A percentile compares a stretch with the other conserved stretches of the same genome.
These are phyloP conservation scores for Entrophospora sp. DNA, from an alignment of 192 early-diverging fungal genomes.

Conservation along the genomic window DNA sequence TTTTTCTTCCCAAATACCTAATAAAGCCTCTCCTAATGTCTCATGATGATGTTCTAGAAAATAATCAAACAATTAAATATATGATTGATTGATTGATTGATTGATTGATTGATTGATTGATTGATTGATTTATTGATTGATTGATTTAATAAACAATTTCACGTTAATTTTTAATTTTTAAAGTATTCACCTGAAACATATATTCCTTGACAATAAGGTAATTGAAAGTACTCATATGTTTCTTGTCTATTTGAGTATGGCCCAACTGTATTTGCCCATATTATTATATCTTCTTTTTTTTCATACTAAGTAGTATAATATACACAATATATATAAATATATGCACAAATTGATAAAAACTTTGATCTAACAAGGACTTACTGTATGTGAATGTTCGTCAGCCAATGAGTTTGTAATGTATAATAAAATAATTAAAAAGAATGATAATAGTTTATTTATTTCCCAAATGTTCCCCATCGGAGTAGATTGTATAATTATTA, in stretches of 20 bases:
- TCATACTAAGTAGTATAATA: conserved; percentile 36
- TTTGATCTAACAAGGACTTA: conserved; percentile 13
- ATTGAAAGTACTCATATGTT: conserved; percentile 62
- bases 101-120: too few species aligned
- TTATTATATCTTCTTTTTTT: conserved; percentile 55
- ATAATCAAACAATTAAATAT: neutral
- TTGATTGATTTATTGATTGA: too few species aligned
- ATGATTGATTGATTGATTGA: too few species aligned
- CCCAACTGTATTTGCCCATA: conserved; percentile 63
- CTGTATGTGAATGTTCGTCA: conserved; percentile 44
- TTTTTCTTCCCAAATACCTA: conserved; percentile 52
- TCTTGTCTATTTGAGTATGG: conserved; percentile 60
- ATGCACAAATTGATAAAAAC: neutral
- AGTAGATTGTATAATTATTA: too few species aligned
- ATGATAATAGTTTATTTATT: too few species aligned
- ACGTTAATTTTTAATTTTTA: too few species aligned
- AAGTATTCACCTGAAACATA: conserved; percentile 18
- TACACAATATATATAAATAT: neutral
- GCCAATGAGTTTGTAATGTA: neutral
- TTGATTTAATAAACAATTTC: too few species aligned
- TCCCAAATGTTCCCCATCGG: too few species aligned
- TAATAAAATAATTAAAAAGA: neutral
- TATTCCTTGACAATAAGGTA: conserved; percentile 63
- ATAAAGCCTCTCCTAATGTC: conserved; percentile 66
- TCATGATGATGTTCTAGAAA: conserved; percentile 65